Evolutionary conservation across 2,329 filamentous ascomycete species (phyloP).

Genomic region (Colletotrichum viniferum): DNA sequence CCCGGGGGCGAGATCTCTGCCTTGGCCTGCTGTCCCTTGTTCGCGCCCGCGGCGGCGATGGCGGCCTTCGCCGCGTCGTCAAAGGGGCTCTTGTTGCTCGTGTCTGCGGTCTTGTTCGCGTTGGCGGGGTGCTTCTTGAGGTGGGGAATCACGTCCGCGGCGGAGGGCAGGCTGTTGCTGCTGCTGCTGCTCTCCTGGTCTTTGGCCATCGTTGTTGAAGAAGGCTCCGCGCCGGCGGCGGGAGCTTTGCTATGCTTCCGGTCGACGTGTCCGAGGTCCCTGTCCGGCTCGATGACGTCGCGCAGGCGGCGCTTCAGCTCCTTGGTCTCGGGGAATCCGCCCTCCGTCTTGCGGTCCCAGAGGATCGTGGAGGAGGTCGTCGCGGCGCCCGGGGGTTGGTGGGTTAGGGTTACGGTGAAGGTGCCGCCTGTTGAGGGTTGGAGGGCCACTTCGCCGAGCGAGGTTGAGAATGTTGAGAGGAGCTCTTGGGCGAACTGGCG

Average conservation of each 20-base stretch:
- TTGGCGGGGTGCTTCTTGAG: constrained; percentile 12
- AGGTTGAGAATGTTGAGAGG: constrained; percentile 85
- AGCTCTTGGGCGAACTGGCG: constrained; percentile 89
- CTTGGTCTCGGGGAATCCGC: constrained; percentile 94
- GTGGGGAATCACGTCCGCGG: background rate
- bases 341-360: constrained; percentile 88
- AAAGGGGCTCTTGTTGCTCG: background rate
- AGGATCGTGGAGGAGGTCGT: constrained; percentile 59
- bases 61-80: constrained; percentile 6
- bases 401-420: constrained; percentile 74
- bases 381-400: constrained; percentile 20
- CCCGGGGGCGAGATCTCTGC: background rate
- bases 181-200: background rate
- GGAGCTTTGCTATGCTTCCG: constrained; percentile 41
- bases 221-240: background rate
- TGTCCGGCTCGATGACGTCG: constrained; percentile 78
- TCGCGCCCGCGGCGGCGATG: constrained; percentile 13
- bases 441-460: constrained; percentile 85
- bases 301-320: constrained; percentile 84
- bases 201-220: background rate
- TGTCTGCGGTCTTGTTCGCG: background rate
- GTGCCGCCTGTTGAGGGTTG: constrained; percentile 84
- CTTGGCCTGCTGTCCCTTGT: constrained; percentile 17
- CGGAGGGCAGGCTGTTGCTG: background rate
- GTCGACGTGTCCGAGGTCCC: constrained; percentile 84